Evolutionary conservation across 2,329 filamentous ascomycete genomes (phyloP).

Genomic region (Dothideomycetes sp.): DNA sequence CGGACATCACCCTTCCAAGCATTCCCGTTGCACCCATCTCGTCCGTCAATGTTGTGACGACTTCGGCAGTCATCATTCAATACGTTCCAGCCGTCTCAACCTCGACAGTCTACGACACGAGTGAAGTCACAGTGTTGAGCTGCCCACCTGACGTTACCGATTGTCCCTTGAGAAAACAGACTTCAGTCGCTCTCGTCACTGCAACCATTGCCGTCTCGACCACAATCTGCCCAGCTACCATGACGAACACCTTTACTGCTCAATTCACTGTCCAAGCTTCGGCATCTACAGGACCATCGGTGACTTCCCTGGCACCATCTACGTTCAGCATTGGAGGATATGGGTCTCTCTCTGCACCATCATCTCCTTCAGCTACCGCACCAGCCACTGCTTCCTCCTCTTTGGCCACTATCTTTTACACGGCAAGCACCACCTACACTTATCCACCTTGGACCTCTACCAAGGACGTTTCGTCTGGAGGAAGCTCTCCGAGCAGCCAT

Average conservation of each 20-base stretch:
- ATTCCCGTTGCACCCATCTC: too few relatives aligned
- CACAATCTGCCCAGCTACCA: conserved; percentile 32
- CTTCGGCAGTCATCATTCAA: conserved; percentile 17
- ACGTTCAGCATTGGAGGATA: not conserved
- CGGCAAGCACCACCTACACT: too few relatives aligned
- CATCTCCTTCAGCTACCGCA: not conserved
- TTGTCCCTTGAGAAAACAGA: conserved; percentile 23
- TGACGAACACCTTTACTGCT: conserved; percentile 13
- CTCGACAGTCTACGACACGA: conserved; percentile 31
- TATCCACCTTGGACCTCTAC: too few relatives aligned
- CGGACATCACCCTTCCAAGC: not conserved
- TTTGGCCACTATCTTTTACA: not conserved
- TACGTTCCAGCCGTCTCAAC: conserved; percentile 24
- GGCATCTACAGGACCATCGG: not conserved
- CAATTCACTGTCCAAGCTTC: not conserved
- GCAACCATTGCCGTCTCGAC: conserved; percentile 29
- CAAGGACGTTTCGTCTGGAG: too few relatives aligned
- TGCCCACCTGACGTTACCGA: conserved; percentile 27
- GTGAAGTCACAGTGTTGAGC: conserved; percentile 30
- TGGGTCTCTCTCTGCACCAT: not conserved
- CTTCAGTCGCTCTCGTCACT: conserved; percentile 24
- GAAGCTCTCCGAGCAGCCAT: too few relatives aligned
- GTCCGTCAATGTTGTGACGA: conserved; percentile 5
- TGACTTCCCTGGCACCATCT: not conserved
- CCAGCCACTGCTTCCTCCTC: not conserved